Evolutionary conservation across 108 stramenopile genomes (phyloP).

Genomic region (Nitzschia sp.): DNA sequence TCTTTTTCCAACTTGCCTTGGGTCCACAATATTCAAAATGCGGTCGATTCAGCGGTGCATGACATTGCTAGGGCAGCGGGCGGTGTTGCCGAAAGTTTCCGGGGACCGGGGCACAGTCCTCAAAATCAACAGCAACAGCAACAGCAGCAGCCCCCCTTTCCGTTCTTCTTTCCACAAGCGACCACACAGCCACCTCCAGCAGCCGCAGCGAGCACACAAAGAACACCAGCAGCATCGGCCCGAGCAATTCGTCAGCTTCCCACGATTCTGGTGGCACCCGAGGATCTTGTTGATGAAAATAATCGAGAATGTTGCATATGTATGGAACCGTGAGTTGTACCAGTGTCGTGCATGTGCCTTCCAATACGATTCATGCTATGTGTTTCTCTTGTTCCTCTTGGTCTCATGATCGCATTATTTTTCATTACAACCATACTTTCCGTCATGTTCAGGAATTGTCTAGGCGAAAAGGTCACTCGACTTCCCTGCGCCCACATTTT

Average conservation of each 20-base stretch:
- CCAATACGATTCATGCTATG: background rate
- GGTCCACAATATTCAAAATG: background rate
- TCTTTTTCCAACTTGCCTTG: background rate
- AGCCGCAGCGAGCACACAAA: background rate
- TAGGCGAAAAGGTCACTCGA: conserved; percentile 41
- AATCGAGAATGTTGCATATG: conserved; percentile 86
- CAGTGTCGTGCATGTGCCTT: no score
- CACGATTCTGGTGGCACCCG: conserved; percentile 45
- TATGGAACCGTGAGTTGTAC: conserved; percentile 52
- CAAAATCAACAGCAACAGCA: background rate
- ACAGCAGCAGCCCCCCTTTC: background rate
- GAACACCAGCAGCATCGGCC: conserved; percentile 27
- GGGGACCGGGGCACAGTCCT: background rate
- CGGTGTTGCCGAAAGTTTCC: background rate
- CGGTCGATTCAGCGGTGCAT: background rate
- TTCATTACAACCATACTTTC: no score
- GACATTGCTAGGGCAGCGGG: background rate
- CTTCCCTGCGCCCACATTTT: conserved; percentile 81
- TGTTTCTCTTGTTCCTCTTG: no score
- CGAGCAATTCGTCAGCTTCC: conserved; percentile 32
- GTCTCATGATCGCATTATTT: background rate
- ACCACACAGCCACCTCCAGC: background rate
- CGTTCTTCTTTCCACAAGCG: background rate
- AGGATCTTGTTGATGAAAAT: conserved; percentile 64
- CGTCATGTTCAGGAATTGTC: conserved; percentile 28